Conservation (phyloP, 1,284 basidiomycete genomes). For the Apiotrichum veenhuisii region DNA sequence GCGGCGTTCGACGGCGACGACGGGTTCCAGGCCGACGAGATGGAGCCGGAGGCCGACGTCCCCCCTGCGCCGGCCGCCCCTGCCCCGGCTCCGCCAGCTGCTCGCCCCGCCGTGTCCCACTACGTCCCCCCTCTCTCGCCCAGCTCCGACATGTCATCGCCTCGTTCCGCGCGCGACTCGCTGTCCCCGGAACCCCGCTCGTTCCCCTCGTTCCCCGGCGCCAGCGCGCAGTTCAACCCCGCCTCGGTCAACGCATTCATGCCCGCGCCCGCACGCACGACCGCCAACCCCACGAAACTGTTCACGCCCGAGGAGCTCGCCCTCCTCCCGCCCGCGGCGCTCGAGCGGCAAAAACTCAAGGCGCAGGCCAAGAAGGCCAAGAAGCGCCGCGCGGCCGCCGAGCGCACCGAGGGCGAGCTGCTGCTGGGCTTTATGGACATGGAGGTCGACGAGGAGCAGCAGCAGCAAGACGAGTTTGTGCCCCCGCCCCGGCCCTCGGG, state of each 20-base stretch:
- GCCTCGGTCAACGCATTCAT: slow-evolving; percentile 3
- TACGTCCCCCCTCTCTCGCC: slow-evolving; percentile 8
- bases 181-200: slow-evolving; percentile 8
- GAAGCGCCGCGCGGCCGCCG: slow-evolving; percentile 37
- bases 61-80: not conserved
- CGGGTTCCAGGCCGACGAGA: slow-evolving; percentile 18
- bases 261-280: slow-evolving; percentile 1
- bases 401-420: slow-evolving; percentile 41
- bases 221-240: not conserved
- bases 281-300: slow-evolving; percentile 19
- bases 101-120: not conserved
- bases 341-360: slow-evolving; percentile 39
- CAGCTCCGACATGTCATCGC: slow-evolving; percentile 8
- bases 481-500: not conserved
- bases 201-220: not conserved
- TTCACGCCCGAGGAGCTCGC: slow-evolving; percentile 48
- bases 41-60: slow-evolving; percentile 14
- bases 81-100: not conserved
- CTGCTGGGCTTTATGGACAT: slow-evolving; percentile 42
- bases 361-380: slow-evolving; percentile 47
- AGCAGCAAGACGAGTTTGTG: slow-evolving; percentile 3
- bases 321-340: slow-evolving; percentile 28
- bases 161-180: slow-evolving; percentile 6
- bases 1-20: slow-evolving; percentile 39
- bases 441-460: slow-evolving; percentile 30